Evolutionary conservation across 2,329 filamentous ascomycete species (phyloP).

Genomic region (Cladosporium sphaerospermum): DNA sequence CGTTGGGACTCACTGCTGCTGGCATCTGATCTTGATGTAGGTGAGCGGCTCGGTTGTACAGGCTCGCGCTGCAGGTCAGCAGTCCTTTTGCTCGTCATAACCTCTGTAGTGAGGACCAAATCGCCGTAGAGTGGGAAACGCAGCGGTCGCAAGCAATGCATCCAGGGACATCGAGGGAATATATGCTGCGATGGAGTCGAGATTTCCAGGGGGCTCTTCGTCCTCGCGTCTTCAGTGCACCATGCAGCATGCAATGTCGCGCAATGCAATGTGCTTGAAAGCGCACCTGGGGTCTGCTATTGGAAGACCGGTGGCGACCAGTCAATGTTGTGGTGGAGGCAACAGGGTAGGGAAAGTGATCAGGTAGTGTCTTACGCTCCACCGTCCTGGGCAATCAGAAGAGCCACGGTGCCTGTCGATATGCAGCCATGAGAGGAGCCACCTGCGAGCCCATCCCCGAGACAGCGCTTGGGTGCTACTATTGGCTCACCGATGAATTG

Average conservation of each 20-base stretch:
- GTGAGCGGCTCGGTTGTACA: neutral
- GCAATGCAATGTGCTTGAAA: constrained; percentile 20
- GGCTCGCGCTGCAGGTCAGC: neutral
- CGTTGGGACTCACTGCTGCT: constrained; percentile 4
- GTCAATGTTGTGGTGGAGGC: constrained; percentile 23
- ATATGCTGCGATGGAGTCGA: neutral
- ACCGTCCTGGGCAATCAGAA: constrained; percentile 6
- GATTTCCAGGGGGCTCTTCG: constrained; percentile 19
- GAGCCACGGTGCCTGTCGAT: constrained; percentile 7
- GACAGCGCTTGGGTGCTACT: constrained; percentile 8
- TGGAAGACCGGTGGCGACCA: constrained; percentile 26
- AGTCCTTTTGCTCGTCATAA: neutral
- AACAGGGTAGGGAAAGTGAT: constrained; percentile 17
- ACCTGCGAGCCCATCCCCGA: constrained; percentile 6
- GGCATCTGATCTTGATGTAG: constrained; percentile 4
- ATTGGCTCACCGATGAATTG: constrained; percentile 7
- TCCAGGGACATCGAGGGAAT: neutral
- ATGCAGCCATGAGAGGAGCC: constrained; percentile 9
- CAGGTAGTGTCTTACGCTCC: constrained; percentile 6
- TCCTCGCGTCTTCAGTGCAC: constrained; percentile 9
- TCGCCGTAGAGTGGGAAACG: neutral
- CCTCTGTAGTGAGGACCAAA: neutral
- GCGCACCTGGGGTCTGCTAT: constrained; percentile 20
- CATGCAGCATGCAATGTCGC: constrained; percentile 9
- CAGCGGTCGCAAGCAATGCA: neutral